Evolutionary conservation across 2,329 filamentous ascomycete genomes (phyloP).

Genomic region (Hymenoscyphus occultus): DNA sequence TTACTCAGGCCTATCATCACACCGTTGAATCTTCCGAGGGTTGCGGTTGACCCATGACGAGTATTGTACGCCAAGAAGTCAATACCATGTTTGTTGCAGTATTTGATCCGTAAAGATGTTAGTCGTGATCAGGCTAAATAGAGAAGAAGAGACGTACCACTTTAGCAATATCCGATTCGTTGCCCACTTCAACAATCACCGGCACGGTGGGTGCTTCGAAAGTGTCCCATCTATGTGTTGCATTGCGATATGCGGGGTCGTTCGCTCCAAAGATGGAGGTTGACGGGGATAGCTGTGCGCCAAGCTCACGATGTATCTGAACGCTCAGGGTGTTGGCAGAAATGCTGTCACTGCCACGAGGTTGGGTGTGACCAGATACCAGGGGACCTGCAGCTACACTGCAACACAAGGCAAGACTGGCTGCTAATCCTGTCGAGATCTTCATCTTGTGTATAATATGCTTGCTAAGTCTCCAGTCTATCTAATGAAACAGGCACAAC

Average conservation of each 20-base stretch:
- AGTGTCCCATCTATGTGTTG: conserved; percentile 4
- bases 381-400: too few relatives aligned
- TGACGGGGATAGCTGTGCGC: background rate
- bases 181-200: conserved; percentile 2
- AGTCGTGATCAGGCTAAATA: conserved; percentile 34
- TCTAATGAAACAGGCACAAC: too few relatives aligned
- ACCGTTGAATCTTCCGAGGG: conserved; percentile 13
- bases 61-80: conserved; percentile 46
- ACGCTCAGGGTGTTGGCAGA: background rate
- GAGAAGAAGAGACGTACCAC: conserved; percentile 1
- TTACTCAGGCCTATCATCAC: conserved; percentile 9
- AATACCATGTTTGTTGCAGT: conserved; percentile 10
- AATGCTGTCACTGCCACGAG: too few relatives aligned
- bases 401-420: too few relatives aligned
- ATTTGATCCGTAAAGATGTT: conserved; percentile 11
- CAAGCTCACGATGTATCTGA: background rate
- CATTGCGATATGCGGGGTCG: background rate
- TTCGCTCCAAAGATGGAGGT: background rate
- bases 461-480: too few relatives aligned
- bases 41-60: conserved; percentile 44
- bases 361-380: too few relatives aligned
- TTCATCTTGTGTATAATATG: too few relatives aligned
- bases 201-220: background rate
- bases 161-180: background rate
- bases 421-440: too few relatives aligned